Conservation (phyloP, 495 filamentous ascomycete genomes). For the Aspergillus nidulans region DNA sequence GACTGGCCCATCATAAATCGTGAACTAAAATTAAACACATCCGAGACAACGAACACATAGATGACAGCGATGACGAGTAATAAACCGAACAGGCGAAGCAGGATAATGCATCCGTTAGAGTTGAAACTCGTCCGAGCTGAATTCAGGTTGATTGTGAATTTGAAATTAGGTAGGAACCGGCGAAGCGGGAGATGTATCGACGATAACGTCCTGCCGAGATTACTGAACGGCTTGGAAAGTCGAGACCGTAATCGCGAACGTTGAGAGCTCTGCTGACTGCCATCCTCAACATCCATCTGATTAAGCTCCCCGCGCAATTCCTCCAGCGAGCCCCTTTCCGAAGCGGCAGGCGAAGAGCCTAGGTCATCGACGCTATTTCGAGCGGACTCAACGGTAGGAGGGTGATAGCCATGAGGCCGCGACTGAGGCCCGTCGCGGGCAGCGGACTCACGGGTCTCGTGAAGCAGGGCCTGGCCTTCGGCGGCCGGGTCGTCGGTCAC, state of each 20-base stretch:
- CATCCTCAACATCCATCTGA: constrained; percentile 86
- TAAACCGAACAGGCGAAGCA: constrained; percentile 69
- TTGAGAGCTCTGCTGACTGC: constrained; percentile 40
- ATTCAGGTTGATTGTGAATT: constrained; percentile 31
- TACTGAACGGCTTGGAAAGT: constrained; percentile 53
- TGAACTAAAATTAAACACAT: constrained; percentile 59
- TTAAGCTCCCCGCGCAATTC: constrained; percentile 73
- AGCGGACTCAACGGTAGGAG: constrained; percentile 70
- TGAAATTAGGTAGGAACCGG: constrained; percentile 41
- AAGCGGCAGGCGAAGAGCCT: constrained; percentile 38
- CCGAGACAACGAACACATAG: constrained; percentile 79
- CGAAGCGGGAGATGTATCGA: constrained; percentile 52
- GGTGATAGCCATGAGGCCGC: constrained; percentile 55
- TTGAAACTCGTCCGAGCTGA: constrained; percentile 25
- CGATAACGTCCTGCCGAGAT: constrained; percentile 50
- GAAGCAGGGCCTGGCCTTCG: constrained; percentile 59
- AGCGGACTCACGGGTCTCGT: constrained; percentile 29
- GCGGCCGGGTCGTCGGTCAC: constrained; percentile 47
- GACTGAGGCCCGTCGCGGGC: constrained; percentile 20
- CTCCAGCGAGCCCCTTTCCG: constrained; percentile 48
- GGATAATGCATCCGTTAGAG: constrained; percentile 50
- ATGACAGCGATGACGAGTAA: constrained; percentile 68
- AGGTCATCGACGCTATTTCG: constrained; percentile 59
- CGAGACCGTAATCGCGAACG: constrained; percentile 39
- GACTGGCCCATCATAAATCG: constrained; percentile 39